Percentiles rank a stretch among this genome's conserved stretches.
These are phyloP conservation scores for Cyclospora cayetanensis DNA, from an alignment of 169 alveolate genomes.

Conservation along the genomic window DNA sequence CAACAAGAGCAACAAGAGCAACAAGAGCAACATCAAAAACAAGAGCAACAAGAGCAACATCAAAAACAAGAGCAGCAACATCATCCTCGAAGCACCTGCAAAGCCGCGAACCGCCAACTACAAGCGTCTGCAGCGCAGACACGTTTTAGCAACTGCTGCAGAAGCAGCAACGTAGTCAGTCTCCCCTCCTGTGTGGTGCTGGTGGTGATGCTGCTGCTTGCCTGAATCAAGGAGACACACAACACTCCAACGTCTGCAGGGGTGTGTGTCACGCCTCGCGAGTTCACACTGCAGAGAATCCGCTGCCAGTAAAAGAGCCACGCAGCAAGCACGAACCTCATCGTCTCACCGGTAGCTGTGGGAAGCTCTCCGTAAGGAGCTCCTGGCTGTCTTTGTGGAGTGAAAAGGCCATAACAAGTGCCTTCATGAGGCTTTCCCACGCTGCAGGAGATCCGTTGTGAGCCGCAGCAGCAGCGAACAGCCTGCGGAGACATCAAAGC, in stretches of 20 bases:
- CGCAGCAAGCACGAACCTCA: background rate
- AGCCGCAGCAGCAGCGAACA: background rate
- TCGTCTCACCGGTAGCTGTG: no score
- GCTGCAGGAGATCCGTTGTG: background rate
- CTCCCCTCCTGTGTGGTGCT: background rate
- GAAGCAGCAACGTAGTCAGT: background rate
- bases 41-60: background rate
- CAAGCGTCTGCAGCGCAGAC: background rate
- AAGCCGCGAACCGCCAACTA: background rate
- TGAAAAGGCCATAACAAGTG: background rate
- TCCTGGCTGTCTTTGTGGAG: background rate
- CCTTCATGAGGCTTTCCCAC: background rate
- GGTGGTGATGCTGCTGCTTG: slow-evolving; percentile 5
- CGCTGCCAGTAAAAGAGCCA: background rate
- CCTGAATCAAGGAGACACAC: background rate
- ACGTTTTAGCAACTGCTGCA: background rate
- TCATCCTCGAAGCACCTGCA: background rate
- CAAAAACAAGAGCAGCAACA: background rate
- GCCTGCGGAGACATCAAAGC: background rate
- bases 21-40: background rate
- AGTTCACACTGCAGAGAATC: background rate
- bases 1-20: no score
- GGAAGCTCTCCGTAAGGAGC: no score
- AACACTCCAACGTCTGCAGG: background rate
- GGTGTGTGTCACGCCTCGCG: no score